These are phyloP conservation scores for Sphagnum magellanicum DNA, from an alignment of 228 moss, liverwort and hornwort species.

Conservation along the genomic window DNA sequence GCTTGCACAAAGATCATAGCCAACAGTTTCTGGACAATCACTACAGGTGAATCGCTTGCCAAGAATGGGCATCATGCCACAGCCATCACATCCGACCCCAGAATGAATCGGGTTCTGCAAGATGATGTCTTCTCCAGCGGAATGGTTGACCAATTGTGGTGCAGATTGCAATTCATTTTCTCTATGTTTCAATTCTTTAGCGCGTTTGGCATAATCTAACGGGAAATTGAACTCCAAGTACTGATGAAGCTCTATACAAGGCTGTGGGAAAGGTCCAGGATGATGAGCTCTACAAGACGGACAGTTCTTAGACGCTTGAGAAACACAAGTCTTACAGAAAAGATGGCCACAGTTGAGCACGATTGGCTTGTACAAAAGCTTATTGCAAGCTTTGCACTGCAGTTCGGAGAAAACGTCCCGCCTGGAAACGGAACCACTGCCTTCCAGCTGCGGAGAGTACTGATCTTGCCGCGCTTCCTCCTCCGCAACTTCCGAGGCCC, in stretches of 20 bases:
- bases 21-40: slow-evolving; percentile 56
- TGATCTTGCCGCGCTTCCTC: slow-evolving; percentile 41
- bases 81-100: slow-evolving; percentile 81
- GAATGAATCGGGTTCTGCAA: slow-evolving; percentile 36
- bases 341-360: slow-evolving; percentile 86
- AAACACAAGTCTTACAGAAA: slow-evolving; percentile 38
- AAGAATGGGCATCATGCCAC: slow-evolving; percentile 86
- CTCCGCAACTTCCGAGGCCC: slow-evolving; percentile 51
- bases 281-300: slow-evolving; percentile 48
- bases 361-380: slow-evolving; percentile 73
- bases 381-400: slow-evolving; percentile 59
- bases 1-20: slow-evolving; percentile 76
- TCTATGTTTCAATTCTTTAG: slow-evolving; percentile 30
- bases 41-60: slow-evolving; percentile 62
- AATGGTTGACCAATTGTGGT: too few species aligned
- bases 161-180: slow-evolving; percentile 11
- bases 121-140: slow-evolving; percentile 20
- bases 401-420: slow-evolving; percentile 27
- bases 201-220: slow-evolving; percentile 47
- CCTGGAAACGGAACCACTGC: slow-evolving; percentile 15
- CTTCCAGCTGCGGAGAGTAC: slow-evolving; percentile 31
- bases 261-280: slow-evolving; percentile 68
- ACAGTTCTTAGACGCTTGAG: slow-evolving; percentile 36
- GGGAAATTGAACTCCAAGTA: slow-evolving; percentile 52
- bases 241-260: slow-evolving; percentile 78